Evolutionary conservation across 306 rosid genomes (phyloP).

Genomic region (Citrullus mucosospermus): DNA sequence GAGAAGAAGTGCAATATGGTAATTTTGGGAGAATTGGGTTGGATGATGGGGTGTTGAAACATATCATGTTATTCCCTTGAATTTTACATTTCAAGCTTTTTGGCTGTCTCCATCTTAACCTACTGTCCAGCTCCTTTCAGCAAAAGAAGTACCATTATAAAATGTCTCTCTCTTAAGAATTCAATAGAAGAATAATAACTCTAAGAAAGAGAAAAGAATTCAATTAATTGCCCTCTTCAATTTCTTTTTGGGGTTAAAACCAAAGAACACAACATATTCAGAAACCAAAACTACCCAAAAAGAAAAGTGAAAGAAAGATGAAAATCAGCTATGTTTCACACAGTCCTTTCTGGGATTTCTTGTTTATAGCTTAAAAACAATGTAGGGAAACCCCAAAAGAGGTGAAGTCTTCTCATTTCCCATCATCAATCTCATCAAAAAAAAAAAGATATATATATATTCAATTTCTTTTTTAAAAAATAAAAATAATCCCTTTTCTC

Average conservation of each 20-base stretch:
- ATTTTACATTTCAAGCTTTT: slow-evolving; percentile 34
- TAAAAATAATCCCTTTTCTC: neutral
- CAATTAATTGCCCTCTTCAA: neutral
- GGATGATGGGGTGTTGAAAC: slow-evolving; percentile 19
- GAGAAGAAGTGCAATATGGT: neutral
- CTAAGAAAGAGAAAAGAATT: neutral
- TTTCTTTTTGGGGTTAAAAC: slow-evolving; percentile 25
- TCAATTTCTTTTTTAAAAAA: too few relatives aligned
- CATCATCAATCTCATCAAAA: slow-evolving; percentile 59
- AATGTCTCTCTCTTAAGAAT: neutral
- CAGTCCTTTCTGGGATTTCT: slow-evolving; percentile 10
- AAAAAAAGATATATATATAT: neutral
- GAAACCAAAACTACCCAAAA: slow-evolving; percentile 22
- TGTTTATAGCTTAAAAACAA: slow-evolving; percentile 31
- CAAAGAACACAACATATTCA: slow-evolving; percentile 10
- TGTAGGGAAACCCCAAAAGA: slow-evolving; percentile 14
- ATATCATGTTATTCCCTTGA: slow-evolving; percentile 47
- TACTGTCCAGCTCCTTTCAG: slow-evolving; percentile 12
- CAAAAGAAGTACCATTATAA: neutral
- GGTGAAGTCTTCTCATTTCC: slow-evolving; percentile 44
- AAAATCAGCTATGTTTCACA: slow-evolving; percentile 8
- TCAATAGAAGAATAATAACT: neutral
- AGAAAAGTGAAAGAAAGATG: neutral
- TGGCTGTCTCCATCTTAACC: slow-evolving; percentile 33
- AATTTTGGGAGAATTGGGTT: neutral